Base-by-base conservation (phyloP, 108 stramenopile genomes). In the Fragilariopsis cylindrus region DNA sequence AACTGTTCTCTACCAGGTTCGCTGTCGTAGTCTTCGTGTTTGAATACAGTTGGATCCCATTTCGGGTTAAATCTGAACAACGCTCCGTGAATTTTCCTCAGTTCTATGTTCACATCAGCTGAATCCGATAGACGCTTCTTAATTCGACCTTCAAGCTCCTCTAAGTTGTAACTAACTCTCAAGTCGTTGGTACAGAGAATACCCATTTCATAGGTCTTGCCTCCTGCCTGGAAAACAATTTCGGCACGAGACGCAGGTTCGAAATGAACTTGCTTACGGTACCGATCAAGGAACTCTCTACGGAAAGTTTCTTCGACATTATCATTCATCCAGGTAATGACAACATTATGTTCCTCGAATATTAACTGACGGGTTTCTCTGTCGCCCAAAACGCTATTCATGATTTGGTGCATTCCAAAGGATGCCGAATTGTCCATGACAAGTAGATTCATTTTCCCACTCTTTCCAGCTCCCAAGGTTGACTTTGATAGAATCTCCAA, bases 1-100 rank as follows among this genome's bases (percentile, higher is more conserved):
- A 81, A 90, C 67, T 93, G 92, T 56, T 83, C 75, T 58, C 85
- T 52, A 18, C 83, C 79, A 8, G 83, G 78, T 6, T 63, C 70
- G 50, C 81, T 87, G 56, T 93, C 90, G 53, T 93, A 93, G 42
- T 85, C 90, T 18, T 64, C 65, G 49, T 80, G 84, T 56, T 71
- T 65, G 43, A 76, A 84, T 13, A 57, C 65, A 1, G 49, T 48
- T 4, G 78, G 78, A 21, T 79, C 57, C 30, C 48, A 79, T 46
- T 72, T 18, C 4, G 15, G 47, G 4, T 62, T 45, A 39, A 21
- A 72, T 44, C 43, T 56, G 60, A 62, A 72, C 13, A 72, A n/a
- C 12, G 67, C 67, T 16, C 67, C 67, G 49, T 68, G 67, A 7
- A 68, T 68, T 9, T 68, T 68, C 50, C 67, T 68, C 48, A 68